These are phyloP conservation scores for Zasmidium citrigriseum DNA, from an alignment of 2,329 filamentous ascomycete genomes.

Conservation along the genomic window DNA sequence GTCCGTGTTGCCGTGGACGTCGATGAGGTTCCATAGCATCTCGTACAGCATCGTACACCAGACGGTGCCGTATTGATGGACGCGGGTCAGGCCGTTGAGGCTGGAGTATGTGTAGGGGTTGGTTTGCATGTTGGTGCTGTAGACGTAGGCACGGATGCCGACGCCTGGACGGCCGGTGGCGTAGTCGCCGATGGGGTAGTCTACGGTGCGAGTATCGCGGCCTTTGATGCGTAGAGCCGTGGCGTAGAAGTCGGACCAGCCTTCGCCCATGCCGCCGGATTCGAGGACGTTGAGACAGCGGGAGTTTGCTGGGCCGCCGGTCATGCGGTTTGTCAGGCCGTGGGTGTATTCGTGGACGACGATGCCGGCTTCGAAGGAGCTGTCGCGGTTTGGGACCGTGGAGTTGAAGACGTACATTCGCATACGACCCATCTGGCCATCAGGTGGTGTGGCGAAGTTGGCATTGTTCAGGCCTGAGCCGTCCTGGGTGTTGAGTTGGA, in stretches of 20 bases:
- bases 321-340: conserved; percentile 58
- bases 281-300: conserved; percentile 52
- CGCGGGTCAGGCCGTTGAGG: conserved; percentile 41
- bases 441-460: conserved; percentile 57
- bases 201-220: conserved; percentile 46
- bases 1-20: conserved; percentile 56
- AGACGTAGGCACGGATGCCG: conserved; percentile 54
- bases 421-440: conserved; percentile 57
- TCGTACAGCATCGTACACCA: conserved; percentile 59
- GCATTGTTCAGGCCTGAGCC: conserved; percentile 59
- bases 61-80: conserved; percentile 54
- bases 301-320: conserved; percentile 58
- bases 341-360: conserved; percentile 61
- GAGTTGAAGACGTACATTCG: conserved; percentile 60
- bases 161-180: conserved; percentile 41
- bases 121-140: conserved; percentile 52
- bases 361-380: conserved; percentile 60
- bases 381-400: conserved; percentile 53
- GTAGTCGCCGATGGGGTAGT: conserved; percentile 56
- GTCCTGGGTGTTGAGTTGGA: conserved; percentile 61
- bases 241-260: conserved; percentile 60
- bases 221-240: conserved; percentile 52
- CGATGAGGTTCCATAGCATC: conserved; percentile 60
- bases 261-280: conserved; percentile 59
- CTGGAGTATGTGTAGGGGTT: conserved; percentile 55